phyloP scores from a whole-genome alignment of 73 alveolate species.

The Diophrys sp. region DNA sequence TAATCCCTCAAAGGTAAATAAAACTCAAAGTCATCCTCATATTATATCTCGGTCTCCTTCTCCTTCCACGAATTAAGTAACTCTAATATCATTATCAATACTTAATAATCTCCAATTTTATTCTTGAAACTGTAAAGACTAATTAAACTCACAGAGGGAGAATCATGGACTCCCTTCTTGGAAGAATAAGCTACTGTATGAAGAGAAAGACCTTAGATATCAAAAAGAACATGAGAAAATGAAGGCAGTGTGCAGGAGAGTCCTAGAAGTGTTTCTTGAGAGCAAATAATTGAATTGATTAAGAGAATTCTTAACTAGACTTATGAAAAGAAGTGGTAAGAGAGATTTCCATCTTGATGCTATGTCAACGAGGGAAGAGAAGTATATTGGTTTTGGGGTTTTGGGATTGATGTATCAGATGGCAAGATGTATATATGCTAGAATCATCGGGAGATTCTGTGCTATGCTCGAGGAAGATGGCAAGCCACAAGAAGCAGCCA shows the following conservation, averaged over 20 bases:
- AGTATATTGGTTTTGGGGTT: conserved; percentile 44
- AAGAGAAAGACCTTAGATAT: conserved; percentile 23
- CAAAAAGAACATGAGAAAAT: neutral
- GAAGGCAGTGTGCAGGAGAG: neutral
- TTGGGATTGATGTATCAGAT: conserved; percentile 65
- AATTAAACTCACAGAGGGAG: conserved; percentile 32
- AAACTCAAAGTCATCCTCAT: no score
- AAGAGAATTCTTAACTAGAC: conserved; percentile 53
- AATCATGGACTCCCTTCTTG: conserved; percentile 56
- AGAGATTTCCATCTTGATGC: conserved; percentile 56
- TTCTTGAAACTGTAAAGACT: conserved; percentile 29
- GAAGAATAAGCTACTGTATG: conserved; percentile 54
- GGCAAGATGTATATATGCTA: conserved; percentile 81
- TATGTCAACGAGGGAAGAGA: conserved; percentile 53
- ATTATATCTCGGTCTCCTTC: no score
- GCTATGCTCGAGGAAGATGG: conserved; percentile 74
- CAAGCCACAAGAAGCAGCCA: conserved; percentile 77
- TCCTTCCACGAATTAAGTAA: no score
- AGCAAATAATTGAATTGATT: conserved; percentile 39
- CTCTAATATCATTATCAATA: no score
- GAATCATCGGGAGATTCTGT: conserved; percentile 55
- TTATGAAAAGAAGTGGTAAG: conserved; percentile 66
- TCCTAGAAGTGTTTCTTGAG: conserved; percentile 36
- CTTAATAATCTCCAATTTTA: conserved; percentile 1
- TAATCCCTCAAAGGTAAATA: no score